Evolutionary conservation across 805 yeast species (phyloP).

Genomic region (Candida quercuum): DNA sequence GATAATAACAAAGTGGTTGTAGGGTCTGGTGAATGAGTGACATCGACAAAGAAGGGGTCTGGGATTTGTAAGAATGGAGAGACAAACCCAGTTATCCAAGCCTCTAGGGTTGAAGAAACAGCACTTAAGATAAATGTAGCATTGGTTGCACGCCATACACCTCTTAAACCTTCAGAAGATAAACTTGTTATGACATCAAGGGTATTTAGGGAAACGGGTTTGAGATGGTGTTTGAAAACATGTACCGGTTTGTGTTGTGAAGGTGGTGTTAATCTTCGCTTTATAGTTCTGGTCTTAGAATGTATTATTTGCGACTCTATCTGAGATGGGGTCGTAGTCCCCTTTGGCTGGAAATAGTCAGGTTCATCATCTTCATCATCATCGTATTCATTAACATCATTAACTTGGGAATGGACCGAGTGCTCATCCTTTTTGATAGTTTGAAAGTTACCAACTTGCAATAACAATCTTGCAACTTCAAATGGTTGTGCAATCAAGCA

Average conservation of each 20-base stretch:
- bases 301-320: slow-evolving; percentile 10
- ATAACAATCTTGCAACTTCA: slow-evolving; percentile 70
- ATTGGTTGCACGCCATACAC: slow-evolving; percentile 68
- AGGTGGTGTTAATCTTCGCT: background rate
- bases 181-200: slow-evolving; percentile 60
- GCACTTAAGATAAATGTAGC: slow-evolving; percentile 78
- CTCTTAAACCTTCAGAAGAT: slow-evolving; percentile 67
- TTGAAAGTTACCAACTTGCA: slow-evolving; percentile 72
- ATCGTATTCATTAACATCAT: slow-evolving; percentile 30
- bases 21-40: slow-evolving; percentile 76
- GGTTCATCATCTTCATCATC: slow-evolving; percentile 37
- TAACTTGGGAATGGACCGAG: background rate
- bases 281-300: slow-evolving; percentile 15
- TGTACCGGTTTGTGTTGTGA: slow-evolving; percentile 1
- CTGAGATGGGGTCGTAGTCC: too few species aligned
- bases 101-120: slow-evolving; percentile 68
- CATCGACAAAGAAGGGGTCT: slow-evolving; percentile 82
- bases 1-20: slow-evolving; percentile 60
- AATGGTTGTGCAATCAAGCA: slow-evolving; percentile 80
- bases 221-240: slow-evolving; percentile 34
- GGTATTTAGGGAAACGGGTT: slow-evolving; percentile 57
- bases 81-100: slow-evolving; percentile 87
- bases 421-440: slow-evolving; percentile 11
- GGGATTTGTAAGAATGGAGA: slow-evolving; percentile 80
- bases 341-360: slow-evolving; percentile 35